A percentile compares a stretch with the other conserved stretches of the same genome.
Conservation (phyloP, 352 stramenopile species). For the Phytophthora cryptogea region DNA sequence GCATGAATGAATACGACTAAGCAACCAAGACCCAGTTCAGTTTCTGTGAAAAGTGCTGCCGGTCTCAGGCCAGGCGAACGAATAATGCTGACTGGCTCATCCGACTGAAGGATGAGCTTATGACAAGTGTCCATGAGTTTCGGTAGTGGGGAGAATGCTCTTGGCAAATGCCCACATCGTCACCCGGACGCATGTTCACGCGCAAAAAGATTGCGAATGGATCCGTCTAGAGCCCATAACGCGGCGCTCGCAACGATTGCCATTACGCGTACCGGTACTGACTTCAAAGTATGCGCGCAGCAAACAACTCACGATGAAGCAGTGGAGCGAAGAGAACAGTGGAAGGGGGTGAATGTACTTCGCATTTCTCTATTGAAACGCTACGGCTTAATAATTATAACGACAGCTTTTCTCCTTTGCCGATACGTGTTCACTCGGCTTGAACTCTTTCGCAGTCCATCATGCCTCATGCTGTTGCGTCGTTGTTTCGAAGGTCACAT, state of each 20-base stretch:
- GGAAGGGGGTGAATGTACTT: constrained; percentile 9
- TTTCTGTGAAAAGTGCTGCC: background rate
- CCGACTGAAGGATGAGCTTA: constrained; percentile 3
- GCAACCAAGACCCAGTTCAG: background rate
- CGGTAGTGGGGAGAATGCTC: no score
- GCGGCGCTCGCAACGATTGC: background rate
- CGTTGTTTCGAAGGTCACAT: constrained; percentile 77
- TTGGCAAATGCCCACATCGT: no score
- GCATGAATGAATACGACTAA: constrained; percentile 45
- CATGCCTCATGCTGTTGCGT: constrained; percentile 26
- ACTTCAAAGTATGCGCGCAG: background rate
- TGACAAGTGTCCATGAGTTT: background rate
- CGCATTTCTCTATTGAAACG: constrained; percentile 16
- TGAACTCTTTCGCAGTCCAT: constrained; percentile 4
- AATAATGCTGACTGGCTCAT: background rate
- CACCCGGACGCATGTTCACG: background rate
- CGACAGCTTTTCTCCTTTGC: constrained; percentile 21
- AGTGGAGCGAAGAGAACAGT: constrained; percentile 1
- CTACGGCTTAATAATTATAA: constrained; percentile 31
- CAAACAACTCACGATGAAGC: constrained; percentile 8
- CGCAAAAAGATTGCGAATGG: constrained; percentile 1
- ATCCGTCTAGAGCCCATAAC: background rate
- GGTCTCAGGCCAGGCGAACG: background rate
- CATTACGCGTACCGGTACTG: background rate
- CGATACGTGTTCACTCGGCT: constrained; percentile 4